A percentile compares a stretch with the other conserved stretches of the same genome.
These are phyloP conservation scores for Aspergillus pseudoglaucus DNA, from an alignment of 2,329 filamentous ascomycete genomes.

Conservation along the genomic window DNA sequence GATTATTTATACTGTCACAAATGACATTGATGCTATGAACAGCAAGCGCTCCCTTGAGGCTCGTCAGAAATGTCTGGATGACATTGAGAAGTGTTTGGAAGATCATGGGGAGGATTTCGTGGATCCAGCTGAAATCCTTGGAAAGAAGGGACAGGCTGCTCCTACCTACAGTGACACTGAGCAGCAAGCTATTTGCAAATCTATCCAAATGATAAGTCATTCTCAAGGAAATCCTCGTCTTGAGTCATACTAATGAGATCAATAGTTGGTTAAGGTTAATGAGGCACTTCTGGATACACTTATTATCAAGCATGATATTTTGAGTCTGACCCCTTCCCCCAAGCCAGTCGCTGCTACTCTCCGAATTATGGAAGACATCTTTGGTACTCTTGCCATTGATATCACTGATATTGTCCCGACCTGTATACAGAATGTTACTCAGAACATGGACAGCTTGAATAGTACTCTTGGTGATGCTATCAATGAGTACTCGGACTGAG, in stretches of 20 bases:
- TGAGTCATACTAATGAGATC: not conserved
- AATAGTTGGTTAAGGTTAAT: conserved; percentile 3
- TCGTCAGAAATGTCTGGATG: not conserved
- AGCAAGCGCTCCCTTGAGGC: not conserved
- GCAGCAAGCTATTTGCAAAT: not conserved
- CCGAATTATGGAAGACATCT: not conserved
- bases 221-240: no score
- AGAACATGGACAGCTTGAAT: not conserved
- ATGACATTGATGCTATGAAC: not conserved
- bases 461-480: not conserved
- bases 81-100: not conserved
- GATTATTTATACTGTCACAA: not conserved
- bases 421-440: not conserved
- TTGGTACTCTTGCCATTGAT: not conserved
- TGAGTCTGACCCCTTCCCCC: conserved; percentile 5
- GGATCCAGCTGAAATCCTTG: not conserved
- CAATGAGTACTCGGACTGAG: not conserved
- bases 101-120: not conserved
- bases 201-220: not conserved
- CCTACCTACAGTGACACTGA: not conserved
- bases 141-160: not conserved
- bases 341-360: not conserved
- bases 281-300: conserved; percentile 2
- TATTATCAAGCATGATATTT: conserved; percentile 5
- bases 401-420: not conserved